These are phyloP conservation scores for Millerozyma acaciae DNA, from an alignment of 805 yeast genomes.

Conservation along the genomic window DNA sequence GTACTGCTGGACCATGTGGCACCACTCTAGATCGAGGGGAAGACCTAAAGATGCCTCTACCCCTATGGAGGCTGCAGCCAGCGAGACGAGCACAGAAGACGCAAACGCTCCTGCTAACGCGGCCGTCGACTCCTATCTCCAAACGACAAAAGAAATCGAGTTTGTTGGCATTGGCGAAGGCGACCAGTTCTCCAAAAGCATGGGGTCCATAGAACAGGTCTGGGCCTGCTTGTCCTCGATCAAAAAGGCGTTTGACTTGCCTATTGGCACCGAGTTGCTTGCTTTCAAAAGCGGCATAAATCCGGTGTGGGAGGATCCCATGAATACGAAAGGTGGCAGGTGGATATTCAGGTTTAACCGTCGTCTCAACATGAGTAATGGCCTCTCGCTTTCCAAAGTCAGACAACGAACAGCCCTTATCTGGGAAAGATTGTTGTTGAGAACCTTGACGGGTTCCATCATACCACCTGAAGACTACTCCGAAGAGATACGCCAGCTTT, in stretches of 20 bases:
- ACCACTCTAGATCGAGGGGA: slow-evolving; percentile 34
- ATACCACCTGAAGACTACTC: slow-evolving; percentile 32
- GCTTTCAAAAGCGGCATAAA: slow-evolving; percentile 56
- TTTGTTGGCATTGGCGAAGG: slow-evolving; percentile 27
- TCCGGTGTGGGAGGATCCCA: slow-evolving; percentile 69
- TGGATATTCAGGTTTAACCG: slow-evolving; percentile 55
- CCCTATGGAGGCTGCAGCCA: slow-evolving; percentile 10
- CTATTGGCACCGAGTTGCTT: slow-evolving; percentile 49
- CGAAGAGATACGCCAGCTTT: slow-evolving; percentile 32
- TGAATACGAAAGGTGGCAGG: slow-evolving; percentile 57
- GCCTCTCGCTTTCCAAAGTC: slow-evolving; percentile 12
- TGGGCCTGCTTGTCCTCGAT: slow-evolving; percentile 43
- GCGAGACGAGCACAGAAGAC: slow-evolving; percentile 12
- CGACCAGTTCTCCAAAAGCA: slow-evolving; percentile 19
- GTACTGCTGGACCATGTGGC: slow-evolving; percentile 50
- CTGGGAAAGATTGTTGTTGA: slow-evolving; percentile 55
- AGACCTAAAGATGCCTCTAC: slow-evolving; percentile 13
- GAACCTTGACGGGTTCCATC: slow-evolving; percentile 48
- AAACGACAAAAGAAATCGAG: slow-evolving; percentile 41
- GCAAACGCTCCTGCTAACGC: slow-evolving; percentile 14
- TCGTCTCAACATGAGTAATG: slow-evolving; percentile 17
- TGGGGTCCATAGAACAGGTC: slow-evolving; percentile 51
- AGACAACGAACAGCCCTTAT: slow-evolving; percentile 38
- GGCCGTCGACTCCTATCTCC: slow-evolving; percentile 43
- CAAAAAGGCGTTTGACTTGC: slow-evolving; percentile 35